phyloP scores from a whole-genome alignment of 129 eudicot genomes.

The Flaveria sonorensis region DNA sequence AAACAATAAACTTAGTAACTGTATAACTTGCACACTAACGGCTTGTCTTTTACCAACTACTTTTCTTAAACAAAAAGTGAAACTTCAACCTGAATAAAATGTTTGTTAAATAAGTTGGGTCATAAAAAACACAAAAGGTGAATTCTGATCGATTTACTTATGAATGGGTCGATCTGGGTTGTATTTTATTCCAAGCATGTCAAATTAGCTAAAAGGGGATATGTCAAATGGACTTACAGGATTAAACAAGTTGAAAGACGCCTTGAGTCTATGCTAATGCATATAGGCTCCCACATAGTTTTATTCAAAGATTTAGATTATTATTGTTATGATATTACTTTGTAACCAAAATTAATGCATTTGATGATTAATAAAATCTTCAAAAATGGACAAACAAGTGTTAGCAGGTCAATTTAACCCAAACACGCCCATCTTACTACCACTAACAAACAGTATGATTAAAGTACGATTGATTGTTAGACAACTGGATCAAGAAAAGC shows the following conservation, averaged over 20 bases:
- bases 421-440: not conserved
- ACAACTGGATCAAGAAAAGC: too few relatives aligned
- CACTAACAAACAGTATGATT: not conserved
- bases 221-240: not conserved
- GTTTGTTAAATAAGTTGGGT: not conserved
- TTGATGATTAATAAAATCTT: not conserved
- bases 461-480: constrained; percentile 18
- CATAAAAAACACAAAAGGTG: not conserved
- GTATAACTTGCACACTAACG: not conserved
- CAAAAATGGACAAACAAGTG: not conserved
- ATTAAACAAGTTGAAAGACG: not conserved
- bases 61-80: not conserved
- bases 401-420: not conserved
- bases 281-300: not conserved
- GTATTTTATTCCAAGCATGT: not conserved
- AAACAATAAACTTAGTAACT: not conserved
- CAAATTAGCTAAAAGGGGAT: not conserved
- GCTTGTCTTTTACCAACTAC: not conserved
- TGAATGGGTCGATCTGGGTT: not conserved
- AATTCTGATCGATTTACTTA: not conserved
- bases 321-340: not conserved
- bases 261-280: not conserved
- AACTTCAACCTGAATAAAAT: not conserved
- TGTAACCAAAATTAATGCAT: not conserved
- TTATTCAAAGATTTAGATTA: not conserved